Conservation (phyloP, 345 rosid species). For the Dovyalis caffra region DNA sequence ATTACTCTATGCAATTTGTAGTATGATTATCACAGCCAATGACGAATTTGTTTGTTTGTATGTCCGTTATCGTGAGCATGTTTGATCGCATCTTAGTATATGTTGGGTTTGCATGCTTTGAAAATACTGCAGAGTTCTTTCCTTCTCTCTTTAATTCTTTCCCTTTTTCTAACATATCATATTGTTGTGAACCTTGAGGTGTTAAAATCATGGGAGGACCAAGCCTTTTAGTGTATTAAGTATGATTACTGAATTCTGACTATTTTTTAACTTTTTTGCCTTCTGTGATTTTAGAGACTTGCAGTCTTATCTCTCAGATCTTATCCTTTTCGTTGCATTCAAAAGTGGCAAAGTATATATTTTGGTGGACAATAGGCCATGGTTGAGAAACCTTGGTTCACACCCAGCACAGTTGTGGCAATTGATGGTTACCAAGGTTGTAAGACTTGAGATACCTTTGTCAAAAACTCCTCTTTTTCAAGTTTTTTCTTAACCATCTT, state of each 20-base stretch:
- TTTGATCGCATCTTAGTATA: background rate
- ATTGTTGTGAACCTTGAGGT: background rate
- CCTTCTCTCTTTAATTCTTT: background rate
- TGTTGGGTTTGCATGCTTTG: background rate
- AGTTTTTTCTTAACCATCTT: background rate
- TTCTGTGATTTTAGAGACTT: slow-evolving; percentile 67
- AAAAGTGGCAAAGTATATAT: slow-evolving; percentile 80
- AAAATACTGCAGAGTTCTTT: background rate
- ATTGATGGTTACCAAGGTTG: slow-evolving; percentile 96
- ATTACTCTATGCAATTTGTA: background rate
- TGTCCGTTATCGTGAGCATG: background rate
- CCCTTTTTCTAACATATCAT: background rate
- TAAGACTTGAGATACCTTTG: background rate
- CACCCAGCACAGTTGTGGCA: slow-evolving; percentile 88
- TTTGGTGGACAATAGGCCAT: slow-evolving; percentile 92
- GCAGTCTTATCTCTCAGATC: slow-evolving; percentile 96
- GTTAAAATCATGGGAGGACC: background rate
- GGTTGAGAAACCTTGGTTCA: slow-evolving; percentile 63
- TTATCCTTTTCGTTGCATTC: slow-evolving; percentile 65
- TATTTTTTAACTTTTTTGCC: background rate
- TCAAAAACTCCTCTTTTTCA: background rate
- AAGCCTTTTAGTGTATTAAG: background rate
- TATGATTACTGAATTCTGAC: background rate
- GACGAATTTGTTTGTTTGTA: background rate
- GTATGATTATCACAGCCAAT: background rate